A percentile compares a stretch with the other conserved stretches of the same genome.
Conservation (phyloP, 768 basidiomycete genomes). For the Pisolithus orientalis region DNA sequence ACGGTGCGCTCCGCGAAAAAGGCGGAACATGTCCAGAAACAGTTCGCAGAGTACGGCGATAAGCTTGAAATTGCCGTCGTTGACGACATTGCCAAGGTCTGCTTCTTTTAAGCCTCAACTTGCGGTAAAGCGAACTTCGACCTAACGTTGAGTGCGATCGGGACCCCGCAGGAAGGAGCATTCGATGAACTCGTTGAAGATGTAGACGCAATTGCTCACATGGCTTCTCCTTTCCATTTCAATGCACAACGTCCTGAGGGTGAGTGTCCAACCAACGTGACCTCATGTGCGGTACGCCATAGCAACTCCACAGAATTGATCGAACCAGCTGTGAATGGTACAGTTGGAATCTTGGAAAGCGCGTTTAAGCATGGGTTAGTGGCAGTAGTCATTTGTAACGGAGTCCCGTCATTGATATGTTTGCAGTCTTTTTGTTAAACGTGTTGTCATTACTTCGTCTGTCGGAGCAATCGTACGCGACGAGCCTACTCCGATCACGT, state of each 20-base stretch:
- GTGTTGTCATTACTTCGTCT: conserved; percentile 67
- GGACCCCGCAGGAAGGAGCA: conserved; percentile 42
- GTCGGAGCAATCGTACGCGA: conserved; percentile 39
- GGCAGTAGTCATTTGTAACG: too few relatives aligned
- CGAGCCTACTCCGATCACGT: conserved; percentile 22
- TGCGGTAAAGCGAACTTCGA: not conserved
- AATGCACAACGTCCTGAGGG: conserved; percentile 41
- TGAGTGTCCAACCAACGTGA: not conserved
- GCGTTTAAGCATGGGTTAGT: conserved; percentile 47
- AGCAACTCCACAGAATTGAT: conserved; percentile 45
- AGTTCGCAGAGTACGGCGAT: conserved; percentile 49
- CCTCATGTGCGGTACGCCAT: not conserved
- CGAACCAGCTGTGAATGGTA: conserved; percentile 67
- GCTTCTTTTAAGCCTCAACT: conserved; percentile 2
- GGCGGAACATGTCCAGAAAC: conserved; percentile 46
- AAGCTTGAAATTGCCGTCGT: conserved; percentile 63
- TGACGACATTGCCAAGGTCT: conserved; percentile 55
- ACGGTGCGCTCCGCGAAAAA: conserved; percentile 62
- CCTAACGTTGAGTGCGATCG: too few relatives aligned
- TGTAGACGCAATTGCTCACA: conserved; percentile 67
- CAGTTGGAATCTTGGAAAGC: conserved; percentile 53
- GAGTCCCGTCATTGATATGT: not conserved
- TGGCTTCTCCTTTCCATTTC: conserved; percentile 55
- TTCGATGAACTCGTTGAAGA: conserved; percentile 78
- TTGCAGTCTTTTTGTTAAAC: conserved; percentile 42